Evolutionary conservation across 1,284 basidiomycete species (phyloP), one percentile per base, ranked within the genome.

Genomic region (Naganishia liquefaciens): DNA sequence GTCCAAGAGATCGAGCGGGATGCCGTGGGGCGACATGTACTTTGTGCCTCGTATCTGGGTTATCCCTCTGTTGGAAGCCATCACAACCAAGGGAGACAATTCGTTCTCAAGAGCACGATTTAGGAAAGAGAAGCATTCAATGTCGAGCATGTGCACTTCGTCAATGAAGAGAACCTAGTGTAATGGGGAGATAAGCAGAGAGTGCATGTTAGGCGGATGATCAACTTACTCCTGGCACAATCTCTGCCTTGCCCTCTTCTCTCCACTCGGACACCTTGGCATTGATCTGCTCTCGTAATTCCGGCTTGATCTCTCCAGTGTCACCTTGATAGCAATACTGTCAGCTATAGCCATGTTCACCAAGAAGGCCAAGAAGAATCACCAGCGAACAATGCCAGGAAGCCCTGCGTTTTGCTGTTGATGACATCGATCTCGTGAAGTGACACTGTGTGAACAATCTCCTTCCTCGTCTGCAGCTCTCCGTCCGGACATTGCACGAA

Each of bases 381-480:
- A 52, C 90, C 82, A 47, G 83, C 82, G 68, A 85, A 84, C n/a
- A 86, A 77, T 1, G 85, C 84, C 13, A 86, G 74, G 79, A 86
- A 86, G 13, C 84, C 95, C 82, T 99, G 96, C 25, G 95, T 98
- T 57, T 95, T 85, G 70, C 91, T 94, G 82, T 99, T 99, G 83
- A 99, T 98, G 61, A 98, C 95, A 74, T 99, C 96, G 73, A 99
- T 99, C 81, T 99, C 96, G 80, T 98, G 96, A 30, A 99, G 82
- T 1, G 93, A 94, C 11, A 99, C 94, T 0, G 93, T 97, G 79
- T 99, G 95, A 5, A 94, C 90, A 44, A 98, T 90, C 80, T 97
- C 93, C 81, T 92, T 93, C 69, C 94, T 87, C 72, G 93, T 94
- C 82, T 99, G 95, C 64, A 99, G 87, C 81, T 99, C 95, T 65